Evolutionary conservation across 345 rosid species (phyloP).

Genomic region (Microcos paniculata): DNA sequence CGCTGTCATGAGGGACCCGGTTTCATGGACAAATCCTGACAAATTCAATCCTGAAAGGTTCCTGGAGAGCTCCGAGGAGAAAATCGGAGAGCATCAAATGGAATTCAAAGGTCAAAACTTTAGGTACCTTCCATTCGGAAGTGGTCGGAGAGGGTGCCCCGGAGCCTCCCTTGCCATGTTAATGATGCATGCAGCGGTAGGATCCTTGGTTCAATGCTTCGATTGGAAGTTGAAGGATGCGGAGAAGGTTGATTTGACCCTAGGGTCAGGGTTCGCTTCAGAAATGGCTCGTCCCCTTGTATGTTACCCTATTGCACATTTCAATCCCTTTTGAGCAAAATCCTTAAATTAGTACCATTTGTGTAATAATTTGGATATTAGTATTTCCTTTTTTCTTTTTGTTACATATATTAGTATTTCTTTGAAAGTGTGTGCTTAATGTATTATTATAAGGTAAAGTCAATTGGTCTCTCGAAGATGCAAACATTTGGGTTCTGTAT

Average conservation of each 20-base stretch:
- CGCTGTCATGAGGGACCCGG: slow-evolving; percentile 50
- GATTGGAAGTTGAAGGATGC: slow-evolving; percentile 36
- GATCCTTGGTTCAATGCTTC: slow-evolving; percentile 39
- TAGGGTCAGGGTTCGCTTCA: slow-evolving; percentile 35
- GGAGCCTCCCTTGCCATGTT: slow-evolving; percentile 58
- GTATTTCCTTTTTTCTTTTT: too few relatives aligned
- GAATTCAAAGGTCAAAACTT: slow-evolving; percentile 62
- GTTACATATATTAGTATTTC: not conserved
- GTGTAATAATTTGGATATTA: not conserved
- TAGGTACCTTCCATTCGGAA: slow-evolving; percentile 57
- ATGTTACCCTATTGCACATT: slow-evolving; percentile 26
- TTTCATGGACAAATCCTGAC: slow-evolving; percentile 36
- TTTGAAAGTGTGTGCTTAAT: not conserved
- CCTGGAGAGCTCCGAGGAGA: slow-evolving; percentile 25
- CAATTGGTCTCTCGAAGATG: not conserved
- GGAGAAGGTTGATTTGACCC: slow-evolving; percentile 31
- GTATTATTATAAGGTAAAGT: not conserved
- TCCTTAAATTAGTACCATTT: not conserved
- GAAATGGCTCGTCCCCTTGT: slow-evolving; percentile 41
- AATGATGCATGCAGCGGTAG: slow-evolving; percentile 43
- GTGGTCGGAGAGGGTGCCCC: slow-evolving; percentile 58
- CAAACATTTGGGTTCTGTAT: not conserved
- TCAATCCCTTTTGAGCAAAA: not conserved
- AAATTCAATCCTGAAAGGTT: slow-evolving; percentile 43
- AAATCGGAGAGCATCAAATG: slow-evolving; percentile 50